Evolutionary conservation across 441 rosid genomes (phyloP).

Genomic region (Erodium texanum): DNA sequence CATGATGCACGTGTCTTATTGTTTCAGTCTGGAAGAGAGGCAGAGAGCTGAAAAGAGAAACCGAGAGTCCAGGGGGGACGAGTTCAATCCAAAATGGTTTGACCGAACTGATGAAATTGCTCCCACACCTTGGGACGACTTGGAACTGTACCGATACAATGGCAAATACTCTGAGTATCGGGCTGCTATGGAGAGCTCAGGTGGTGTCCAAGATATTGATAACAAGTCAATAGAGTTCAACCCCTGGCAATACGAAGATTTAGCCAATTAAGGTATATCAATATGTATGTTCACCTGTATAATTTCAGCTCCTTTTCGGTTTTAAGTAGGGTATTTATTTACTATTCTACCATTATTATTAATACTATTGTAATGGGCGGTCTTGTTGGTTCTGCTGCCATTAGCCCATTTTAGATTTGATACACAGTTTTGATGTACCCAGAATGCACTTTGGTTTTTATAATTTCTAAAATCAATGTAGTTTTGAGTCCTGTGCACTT

Average conservation of each 20-base stretch:
- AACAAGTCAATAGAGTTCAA: constrained; percentile 40
- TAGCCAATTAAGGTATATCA: neutral
- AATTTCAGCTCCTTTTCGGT: neutral
- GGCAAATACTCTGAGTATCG: constrained; percentile 67
- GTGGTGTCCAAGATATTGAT: constrained; percentile 30
- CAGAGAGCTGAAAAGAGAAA: constrained; percentile 85
- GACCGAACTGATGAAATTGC: constrained; percentile 58
- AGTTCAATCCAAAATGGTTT: constrained; percentile 78
- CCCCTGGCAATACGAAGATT: constrained; percentile 47
- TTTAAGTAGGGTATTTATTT: too few relatives aligned
- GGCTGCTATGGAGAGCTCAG: constrained; percentile 43
- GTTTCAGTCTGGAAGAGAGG: constrained; percentile 80
- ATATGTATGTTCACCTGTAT: neutral
- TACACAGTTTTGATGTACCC: too few relatives aligned
- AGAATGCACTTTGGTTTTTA: too few relatives aligned
- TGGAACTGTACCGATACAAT: constrained; percentile 77
- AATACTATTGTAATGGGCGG: too few relatives aligned
- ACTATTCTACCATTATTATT: too few relatives aligned
- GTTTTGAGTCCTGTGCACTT: too few relatives aligned
- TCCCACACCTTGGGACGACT: constrained; percentile 93
- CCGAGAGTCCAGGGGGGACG: constrained; percentile 63
- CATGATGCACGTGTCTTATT: neutral
- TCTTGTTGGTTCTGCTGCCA: too few relatives aligned
- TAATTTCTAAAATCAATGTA: too few relatives aligned
- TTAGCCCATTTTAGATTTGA: too few relatives aligned